Conservation (phyloP, 2,329 filamentous ascomycete genomes). For the Aspergillus amoenus region DNA sequence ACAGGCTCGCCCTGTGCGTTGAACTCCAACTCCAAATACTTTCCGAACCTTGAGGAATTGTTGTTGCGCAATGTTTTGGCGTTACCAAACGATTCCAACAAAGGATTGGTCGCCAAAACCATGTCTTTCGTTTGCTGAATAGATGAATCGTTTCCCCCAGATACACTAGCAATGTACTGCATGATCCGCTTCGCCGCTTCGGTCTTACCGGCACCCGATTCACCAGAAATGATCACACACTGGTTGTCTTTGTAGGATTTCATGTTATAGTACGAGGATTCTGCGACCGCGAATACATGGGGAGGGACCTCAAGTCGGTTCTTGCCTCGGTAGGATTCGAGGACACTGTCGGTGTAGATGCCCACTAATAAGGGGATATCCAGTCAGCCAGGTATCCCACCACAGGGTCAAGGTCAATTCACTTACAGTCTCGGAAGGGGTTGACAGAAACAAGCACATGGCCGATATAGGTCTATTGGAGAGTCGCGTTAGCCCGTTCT, state of each 20-base stretch:
- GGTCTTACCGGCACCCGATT: conserved; percentile 97
- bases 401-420: background rate
- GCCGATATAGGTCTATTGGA: conserved; percentile 82
- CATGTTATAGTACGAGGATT: conserved; percentile 99
- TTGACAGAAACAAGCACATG: conserved; percentile 99
- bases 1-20: conserved; percentile 88
- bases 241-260: conserved; percentile 99
- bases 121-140: conserved; percentile 99
- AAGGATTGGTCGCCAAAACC: conserved; percentile 95
- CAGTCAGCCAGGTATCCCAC: background rate
- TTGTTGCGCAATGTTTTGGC: conserved; percentile 98
- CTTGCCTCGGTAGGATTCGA: conserved; percentile 93
- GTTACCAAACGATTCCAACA: conserved; percentile 97
- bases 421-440: conserved; percentile 82
- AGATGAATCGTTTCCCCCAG: conserved; percentile 76
- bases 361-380: conserved; percentile 62
- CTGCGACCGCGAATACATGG: conserved; percentile 96
- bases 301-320: conserved; percentile 91
- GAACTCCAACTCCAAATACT: conserved; percentile 97
- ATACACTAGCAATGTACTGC: conserved; percentile 99
- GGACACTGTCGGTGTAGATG: conserved; percentile 93
- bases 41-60: conserved; percentile 97
- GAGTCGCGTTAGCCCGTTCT: conserved; percentile 14
- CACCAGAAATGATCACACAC: conserved; percentile 98
- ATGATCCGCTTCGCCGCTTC: conserved; percentile 98